A percentile compares a stretch with the other conserved stretches of the same genome.
phyloP scores from a whole-genome alignment of 768 basidiomycete species.

The Hemileccinum rubropunctum region DNA sequence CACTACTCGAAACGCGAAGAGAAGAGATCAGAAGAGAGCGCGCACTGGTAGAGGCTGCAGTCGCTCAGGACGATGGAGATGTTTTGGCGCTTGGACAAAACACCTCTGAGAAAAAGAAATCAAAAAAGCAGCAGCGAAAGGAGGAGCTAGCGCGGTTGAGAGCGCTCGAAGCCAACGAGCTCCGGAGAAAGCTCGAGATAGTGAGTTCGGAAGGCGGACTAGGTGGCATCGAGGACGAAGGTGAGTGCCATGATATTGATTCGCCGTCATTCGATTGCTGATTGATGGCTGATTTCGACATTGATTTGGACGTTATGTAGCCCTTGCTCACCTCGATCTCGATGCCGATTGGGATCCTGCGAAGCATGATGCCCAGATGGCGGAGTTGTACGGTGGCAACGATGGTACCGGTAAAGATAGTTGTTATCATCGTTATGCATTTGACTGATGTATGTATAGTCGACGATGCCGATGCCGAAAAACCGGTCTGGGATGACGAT shows the following conservation, averaged over 20 bases:
- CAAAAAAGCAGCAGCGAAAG: slow-evolving; percentile 33
- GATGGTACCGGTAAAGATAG: slow-evolving; percentile 34
- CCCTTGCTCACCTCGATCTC: slow-evolving; percentile 69
- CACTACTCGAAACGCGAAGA: slow-evolving; percentile 80
- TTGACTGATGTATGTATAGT: slow-evolving; percentile 5
- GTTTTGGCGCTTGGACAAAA: slow-evolving; percentile 40
- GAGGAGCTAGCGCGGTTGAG: slow-evolving; percentile 84
- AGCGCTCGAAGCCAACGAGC: slow-evolving; percentile 80
- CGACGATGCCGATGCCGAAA: slow-evolving; percentile 46
- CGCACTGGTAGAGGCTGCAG: slow-evolving; percentile 55
- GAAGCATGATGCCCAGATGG: slow-evolving; percentile 82
- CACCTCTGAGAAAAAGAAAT: slow-evolving; percentile 51
- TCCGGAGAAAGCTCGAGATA: slow-evolving; percentile 69
- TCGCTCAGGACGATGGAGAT: slow-evolving; percentile 53
- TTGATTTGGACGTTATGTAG: slow-evolving; percentile 31
- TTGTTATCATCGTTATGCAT: not conserved
- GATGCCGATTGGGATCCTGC: slow-evolving; percentile 93
- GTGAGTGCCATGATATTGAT: slow-evolving; percentile 9
- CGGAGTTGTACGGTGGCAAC: slow-evolving; percentile 61
- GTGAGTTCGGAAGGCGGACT: slow-evolving; percentile 72
- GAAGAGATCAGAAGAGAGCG: slow-evolving; percentile 77
- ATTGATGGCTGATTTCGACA: not conserved
- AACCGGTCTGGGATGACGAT: slow-evolving; percentile 92
- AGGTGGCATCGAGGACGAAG: slow-evolving; percentile 26
- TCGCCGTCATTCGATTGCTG: not conserved